Conservation (phyloP, 2,329 filamentous ascomycete species). For the Helotiales sp. region DNA sequence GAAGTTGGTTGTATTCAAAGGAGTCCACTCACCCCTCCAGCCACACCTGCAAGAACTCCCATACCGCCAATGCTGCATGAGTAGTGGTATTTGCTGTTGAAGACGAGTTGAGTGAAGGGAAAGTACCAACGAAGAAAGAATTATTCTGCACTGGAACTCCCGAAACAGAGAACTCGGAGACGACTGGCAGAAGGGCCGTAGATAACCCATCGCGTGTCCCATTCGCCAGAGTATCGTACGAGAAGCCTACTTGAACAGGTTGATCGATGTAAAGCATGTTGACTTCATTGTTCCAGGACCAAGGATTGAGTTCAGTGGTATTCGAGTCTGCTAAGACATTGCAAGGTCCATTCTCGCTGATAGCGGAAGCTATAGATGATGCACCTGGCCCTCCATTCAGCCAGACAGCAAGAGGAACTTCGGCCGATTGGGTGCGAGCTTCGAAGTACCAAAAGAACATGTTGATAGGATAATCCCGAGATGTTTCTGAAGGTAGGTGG, state of each 20-base stretch:
- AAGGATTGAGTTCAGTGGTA: conserved; percentile 48
- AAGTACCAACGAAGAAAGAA: conserved; percentile 55
- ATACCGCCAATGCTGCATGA: conserved; percentile 32
- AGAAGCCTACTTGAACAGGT: conserved; percentile 66
- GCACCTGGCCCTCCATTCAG: conserved; percentile 64
- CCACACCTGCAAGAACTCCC: conserved; percentile 57
- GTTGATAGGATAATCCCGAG: conserved; percentile 17
- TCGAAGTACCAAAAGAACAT: conserved; percentile 45
- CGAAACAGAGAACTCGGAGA: conserved; percentile 33
- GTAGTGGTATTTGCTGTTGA: conserved; percentile 44
- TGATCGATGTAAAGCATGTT: conserved; percentile 55
- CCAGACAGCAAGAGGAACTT: conserved; percentile 55
- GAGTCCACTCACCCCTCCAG: not conserved
- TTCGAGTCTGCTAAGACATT: conserved; percentile 39
- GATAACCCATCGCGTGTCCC: conserved; percentile 30
- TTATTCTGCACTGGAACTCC: conserved; percentile 46
- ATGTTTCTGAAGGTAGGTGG: conserved; percentile 13
- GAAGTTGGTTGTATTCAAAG: not conserved
- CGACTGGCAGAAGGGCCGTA: conserved; percentile 31
- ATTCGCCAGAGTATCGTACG: conserved; percentile 35
- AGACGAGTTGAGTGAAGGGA: conserved; percentile 22
- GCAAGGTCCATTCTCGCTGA: conserved; percentile 55
- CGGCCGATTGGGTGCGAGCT: conserved; percentile 44
- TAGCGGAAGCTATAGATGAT: conserved; percentile 60
- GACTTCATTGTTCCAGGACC: conserved; percentile 61